Base-by-base conservation (phyloP, 2,329 filamentous ascomycete species). In the Phialocephala sp. region DNA sequence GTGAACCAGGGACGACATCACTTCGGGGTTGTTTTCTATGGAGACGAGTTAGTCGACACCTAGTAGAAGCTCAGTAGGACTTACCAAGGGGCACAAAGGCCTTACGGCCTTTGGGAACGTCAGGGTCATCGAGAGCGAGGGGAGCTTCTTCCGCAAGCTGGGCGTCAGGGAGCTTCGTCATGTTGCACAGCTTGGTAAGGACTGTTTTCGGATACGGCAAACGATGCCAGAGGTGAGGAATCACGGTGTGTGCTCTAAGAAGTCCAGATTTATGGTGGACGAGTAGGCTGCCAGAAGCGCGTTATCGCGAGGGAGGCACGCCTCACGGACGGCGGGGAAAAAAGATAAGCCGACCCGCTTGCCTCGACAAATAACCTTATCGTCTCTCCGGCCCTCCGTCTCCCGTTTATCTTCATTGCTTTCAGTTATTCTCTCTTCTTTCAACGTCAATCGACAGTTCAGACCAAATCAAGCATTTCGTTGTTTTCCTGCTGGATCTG, bases 1-100 rank as follows among this genome's bases (percentile, higher is more conserved):
- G 81, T 92, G 92, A 62, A 96, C 86, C 47, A 98, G 89, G 50
- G 84, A 81, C 61, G 90, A 93, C 89, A 98, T 95, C 35, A 97
- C 89, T 79, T 93, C 89, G 0, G 95, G 94, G 82, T 97, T 97
- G 72, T 87, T 87, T 75, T 90, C 87, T 76, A 87, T 84, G 24
- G 32, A 15, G 20, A 8, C 1, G 15, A 43, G 27, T 64, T 18
- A 56, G 50, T 15, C 3, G 1, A 41, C 50, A 39, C 12, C 15
- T 36, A 14, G 20, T 24, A 45, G 47, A 39, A 59, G 24, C 32
- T 14, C 14, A 18, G 9, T 6, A 2, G 27, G 20, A 35, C 45
- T 18, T 71, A 77, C 75, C 75, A 14, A 77, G 66, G 35, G 75
- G 75, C 27, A 77, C 71, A 57, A 77, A 77, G 15, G 74, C 72